Conservation (phyloP, 73 alveolate species). For the Stentor roeselii region DNA sequence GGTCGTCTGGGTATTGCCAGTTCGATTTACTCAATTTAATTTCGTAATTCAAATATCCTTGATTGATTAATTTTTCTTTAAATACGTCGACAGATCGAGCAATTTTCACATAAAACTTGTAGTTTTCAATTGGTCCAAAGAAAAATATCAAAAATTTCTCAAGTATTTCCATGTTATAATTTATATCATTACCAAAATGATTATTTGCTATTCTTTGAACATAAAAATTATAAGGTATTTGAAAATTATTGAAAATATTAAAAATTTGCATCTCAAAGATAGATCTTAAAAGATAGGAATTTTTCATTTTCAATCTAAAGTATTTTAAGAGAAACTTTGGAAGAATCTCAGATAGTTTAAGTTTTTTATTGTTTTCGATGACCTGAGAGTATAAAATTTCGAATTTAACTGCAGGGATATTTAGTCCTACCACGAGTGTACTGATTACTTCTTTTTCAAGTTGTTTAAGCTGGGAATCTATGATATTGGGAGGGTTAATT, state of each 20-base stretch:
- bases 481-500: no score
- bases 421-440: background rate
- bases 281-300: background rate
- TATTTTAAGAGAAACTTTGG: background rate
- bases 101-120: background rate
- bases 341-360: no score
- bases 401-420: background rate
- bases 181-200: background rate
- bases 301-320: no score
- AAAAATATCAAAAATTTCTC: background rate
- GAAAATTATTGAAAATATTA: no score
- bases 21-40: no score
- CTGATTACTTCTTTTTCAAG: background rate
- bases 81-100: no score
- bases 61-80: no score
- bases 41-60: no score
- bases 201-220: background rate
- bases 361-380: no score
- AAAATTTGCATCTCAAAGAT: background rate
- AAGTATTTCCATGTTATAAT: background rate
- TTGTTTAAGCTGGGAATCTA: no score
- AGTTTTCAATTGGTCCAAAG: background rate
- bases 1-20: no score
- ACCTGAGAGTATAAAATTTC: no score
- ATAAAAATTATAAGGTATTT: background rate